Conservation (phyloP, 495 filamentous ascomycete genomes). For the Daldinia decipiens region DNA sequence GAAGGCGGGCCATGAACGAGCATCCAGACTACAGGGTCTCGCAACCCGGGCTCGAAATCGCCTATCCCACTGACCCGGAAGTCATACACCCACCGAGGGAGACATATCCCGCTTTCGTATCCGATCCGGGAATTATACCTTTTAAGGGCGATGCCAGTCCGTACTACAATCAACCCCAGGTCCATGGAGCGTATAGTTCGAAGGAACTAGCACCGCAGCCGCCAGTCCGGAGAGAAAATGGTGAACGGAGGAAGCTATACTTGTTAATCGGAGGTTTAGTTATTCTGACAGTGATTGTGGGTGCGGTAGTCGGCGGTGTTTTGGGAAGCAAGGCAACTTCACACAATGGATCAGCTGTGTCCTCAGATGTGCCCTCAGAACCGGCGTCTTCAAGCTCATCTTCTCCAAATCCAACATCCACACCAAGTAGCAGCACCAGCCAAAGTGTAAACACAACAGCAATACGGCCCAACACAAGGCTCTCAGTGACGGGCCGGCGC, state of each 20-base stretch:
- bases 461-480: conserved; percentile 20
- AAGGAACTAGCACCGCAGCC: not conserved
- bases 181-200: not conserved
- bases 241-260: conserved; percentile 23
- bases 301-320: conserved; percentile 28
- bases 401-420: not conserved
- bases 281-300: conserved; percentile 15
- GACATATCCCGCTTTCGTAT: conserved; percentile 2
- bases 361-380: not conserved
- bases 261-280: conserved; percentile 19
- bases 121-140: not conserved
- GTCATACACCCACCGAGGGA: conserved; percentile 9
- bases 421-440: not conserved
- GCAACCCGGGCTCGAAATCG: conserved; percentile 34
- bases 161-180: not conserved
- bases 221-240: not conserved
- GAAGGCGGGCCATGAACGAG: conserved; percentile 13
- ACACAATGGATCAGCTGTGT: not conserved
- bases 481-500: conserved; percentile 31
- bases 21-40: not conserved
- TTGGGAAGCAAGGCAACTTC: conserved; percentile 21
- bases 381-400: conserved; percentile 4
- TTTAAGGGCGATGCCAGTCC: not conserved
- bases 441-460: conserved; percentile 29
- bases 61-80: conserved; percentile 14